Conservation (phyloP, 345 rosid genomes). For the Anastatica hierochuntica region DNA sequence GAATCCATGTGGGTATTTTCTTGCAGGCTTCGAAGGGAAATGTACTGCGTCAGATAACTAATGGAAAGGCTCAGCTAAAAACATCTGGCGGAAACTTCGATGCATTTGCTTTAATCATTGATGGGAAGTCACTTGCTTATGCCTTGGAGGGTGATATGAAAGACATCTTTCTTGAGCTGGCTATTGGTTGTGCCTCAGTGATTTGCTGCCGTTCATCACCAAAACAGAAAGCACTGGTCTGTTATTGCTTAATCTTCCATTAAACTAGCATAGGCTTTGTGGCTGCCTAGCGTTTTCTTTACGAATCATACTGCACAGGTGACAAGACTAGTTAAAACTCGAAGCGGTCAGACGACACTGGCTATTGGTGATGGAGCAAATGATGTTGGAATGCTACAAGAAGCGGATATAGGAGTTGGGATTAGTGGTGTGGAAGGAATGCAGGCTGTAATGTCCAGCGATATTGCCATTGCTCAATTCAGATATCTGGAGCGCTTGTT, state of each 20-base stretch:
- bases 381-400: slow-evolving; percentile 99
- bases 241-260: slow-evolving; percentile 16
- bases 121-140: slow-evolving; percentile 91
- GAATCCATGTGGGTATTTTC: slow-evolving; percentile 2
- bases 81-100: slow-evolving; percentile 40
- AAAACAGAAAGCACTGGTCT: slow-evolving; percentile 91
- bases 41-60: slow-evolving; percentile 49
- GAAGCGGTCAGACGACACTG: slow-evolving; percentile 72
- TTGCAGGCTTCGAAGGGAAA: slow-evolving; percentile 62
- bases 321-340: slow-evolving; percentile 75
- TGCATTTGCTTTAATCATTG: slow-evolving; percentile 79
- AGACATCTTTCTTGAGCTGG: slow-evolving; percentile 63
- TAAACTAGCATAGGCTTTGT: too few relatives aligned
- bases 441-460: slow-evolving; percentile 99
- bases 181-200: slow-evolving; percentile 81
- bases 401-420: slow-evolving; percentile 95
- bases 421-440: slow-evolving; percentile 99
- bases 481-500: slow-evolving; percentile 89
- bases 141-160: slow-evolving; percentile 77
- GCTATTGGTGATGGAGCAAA: slow-evolving; percentile 99
- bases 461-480: slow-evolving; percentile 88
- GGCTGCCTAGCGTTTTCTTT: slow-evolving; percentile 8
- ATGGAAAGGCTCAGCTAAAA: slow-evolving; percentile 47
- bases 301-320: slow-evolving; percentile 40
- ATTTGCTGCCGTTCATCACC: slow-evolving; percentile 99